phyloP scores from a whole-genome alignment of 2,329 filamentous ascomycete species.

The Botrytis medusae region DNA sequence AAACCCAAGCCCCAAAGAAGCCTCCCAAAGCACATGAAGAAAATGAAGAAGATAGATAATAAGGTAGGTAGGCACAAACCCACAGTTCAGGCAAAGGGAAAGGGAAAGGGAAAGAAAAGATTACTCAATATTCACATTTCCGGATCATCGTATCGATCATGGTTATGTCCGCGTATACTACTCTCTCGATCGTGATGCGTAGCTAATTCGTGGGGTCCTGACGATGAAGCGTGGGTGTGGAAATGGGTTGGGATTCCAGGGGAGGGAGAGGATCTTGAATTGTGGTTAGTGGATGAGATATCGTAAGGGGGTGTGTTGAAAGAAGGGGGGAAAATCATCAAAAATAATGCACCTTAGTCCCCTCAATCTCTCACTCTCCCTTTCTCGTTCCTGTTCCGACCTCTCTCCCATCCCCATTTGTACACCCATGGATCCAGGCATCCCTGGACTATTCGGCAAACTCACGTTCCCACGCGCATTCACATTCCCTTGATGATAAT shows the following conservation, averaged over 20 bases:
- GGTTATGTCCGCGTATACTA: background rate
- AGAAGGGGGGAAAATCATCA: background rate
- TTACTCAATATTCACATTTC: constrained; percentile 19
- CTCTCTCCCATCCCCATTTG: background rate
- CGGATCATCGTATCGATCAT: constrained; percentile 13
- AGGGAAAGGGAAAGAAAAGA: background rate
- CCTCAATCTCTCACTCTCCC: background rate
- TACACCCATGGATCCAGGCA: background rate
- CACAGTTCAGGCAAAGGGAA: background rate
- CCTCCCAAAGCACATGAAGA: background rate
- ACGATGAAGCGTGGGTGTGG: background rate
- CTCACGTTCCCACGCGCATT: background rate
- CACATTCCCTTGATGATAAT: background rate
- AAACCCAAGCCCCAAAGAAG: background rate
- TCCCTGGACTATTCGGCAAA: background rate
- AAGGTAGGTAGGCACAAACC: background rate
- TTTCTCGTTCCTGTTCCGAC: background rate
- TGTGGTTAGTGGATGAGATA: background rate
- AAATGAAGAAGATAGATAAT: background rate
- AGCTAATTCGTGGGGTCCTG: background rate
- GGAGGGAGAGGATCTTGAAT: background rate
- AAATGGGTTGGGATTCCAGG: background rate
- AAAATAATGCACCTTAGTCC: background rate
- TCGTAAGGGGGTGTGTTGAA: background rate
- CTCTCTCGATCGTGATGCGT: background rate